Base-by-base conservation (phyloP, 768 basidiomycete genomes). In the Stropharia rugosoannulata region DNA sequence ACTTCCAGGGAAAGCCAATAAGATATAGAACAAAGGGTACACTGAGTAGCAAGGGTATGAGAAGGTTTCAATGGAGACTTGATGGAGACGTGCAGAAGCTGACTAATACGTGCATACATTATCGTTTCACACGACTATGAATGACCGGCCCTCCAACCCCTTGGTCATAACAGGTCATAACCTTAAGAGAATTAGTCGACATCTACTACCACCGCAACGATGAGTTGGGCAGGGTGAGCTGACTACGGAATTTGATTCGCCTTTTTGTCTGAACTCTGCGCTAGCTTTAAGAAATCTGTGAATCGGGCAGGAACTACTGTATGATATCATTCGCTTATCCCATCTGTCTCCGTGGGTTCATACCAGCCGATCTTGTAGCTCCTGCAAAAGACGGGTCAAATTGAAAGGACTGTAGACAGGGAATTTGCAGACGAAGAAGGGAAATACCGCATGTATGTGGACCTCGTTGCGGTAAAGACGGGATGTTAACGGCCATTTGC, bases 381-480 rank as follows among this genome's bases (percentile, higher is more conserved):
- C 64, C 81, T 96, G 70, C 95, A 98, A 80, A 98, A 98, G 84
- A 96, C 95, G 1, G 96, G 96, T 54, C 95, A 98, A 73, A 93
- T 98, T 57, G 96, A 98, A 69, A 81, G 95, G 27, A 98, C 96
- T 0, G 84, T 97, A 22, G 96, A 98, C 72, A 78, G 91, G 48
- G 95, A 98, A 66, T 98, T 97, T 65, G 80, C 87, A 12, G 89
- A 95, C 55, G 95, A 97, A 71, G 93, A 97, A 69, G 83, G 86
- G 46, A 91, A 95, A 68, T 98, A 86, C 78, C 84, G 86, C 75
- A 82, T 82, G 95, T 97, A 70, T 70, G 93, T 75, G 38, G 9
- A 40, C 37, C 9, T 19, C 5, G 36, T 8, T 36, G 9, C 29
- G 7, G 18, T 10, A 18, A n/a, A 15, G 22, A 15, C 0, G 13